A percentile compares a stretch with the other conserved stretches of the same genome.
These are phyloP conservation scores for Boehmeria nivea DNA, from an alignment of 306 rosid genomes.

Conservation along the genomic window DNA sequence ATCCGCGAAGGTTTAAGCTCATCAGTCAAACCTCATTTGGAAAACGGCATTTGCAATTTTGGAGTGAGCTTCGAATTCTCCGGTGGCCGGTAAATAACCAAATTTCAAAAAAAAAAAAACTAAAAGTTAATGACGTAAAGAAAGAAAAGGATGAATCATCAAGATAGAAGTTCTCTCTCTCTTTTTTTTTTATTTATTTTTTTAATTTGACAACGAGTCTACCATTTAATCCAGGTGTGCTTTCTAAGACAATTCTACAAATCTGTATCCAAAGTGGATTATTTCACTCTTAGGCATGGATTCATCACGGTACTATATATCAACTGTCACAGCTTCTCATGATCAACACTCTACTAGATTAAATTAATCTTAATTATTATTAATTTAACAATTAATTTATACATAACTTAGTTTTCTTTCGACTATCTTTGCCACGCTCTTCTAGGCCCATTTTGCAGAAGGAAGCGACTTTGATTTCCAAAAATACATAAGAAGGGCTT, in stretches of 20 bases:
- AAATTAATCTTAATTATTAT: background rate
- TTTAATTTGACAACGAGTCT: background rate
- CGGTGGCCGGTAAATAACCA: conserved; percentile 37
- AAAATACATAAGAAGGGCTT: conserved; percentile 37
- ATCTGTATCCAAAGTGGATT: conserved; percentile 50
- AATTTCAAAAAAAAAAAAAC: too few relatives aligned
- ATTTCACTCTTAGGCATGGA: conserved; percentile 58
- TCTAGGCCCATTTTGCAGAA: conserved; percentile 53
- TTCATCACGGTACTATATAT: conserved; percentile 42
- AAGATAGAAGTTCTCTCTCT: background rate
- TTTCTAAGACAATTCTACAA: conserved; percentile 40
- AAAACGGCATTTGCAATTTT: conserved; percentile 43
- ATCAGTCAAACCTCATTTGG: conserved; percentile 59
- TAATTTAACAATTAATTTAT: background rate
- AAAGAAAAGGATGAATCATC: background rate
- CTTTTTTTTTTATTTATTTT: background rate
- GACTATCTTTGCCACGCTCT: too few relatives aligned
- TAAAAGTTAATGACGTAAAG: background rate
- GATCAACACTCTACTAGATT: background rate
- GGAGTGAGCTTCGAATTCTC: conserved; percentile 40
- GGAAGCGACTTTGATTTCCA: conserved; percentile 52
- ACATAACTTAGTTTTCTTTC: too few relatives aligned
- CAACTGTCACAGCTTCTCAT: background rate
- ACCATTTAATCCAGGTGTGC: conserved; percentile 45
- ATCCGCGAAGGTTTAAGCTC: conserved; percentile 53